phyloP scores from a whole-genome alignment of 2,329 filamentous ascomycete genomes.

The Aspergillus luchuensis region DNA sequence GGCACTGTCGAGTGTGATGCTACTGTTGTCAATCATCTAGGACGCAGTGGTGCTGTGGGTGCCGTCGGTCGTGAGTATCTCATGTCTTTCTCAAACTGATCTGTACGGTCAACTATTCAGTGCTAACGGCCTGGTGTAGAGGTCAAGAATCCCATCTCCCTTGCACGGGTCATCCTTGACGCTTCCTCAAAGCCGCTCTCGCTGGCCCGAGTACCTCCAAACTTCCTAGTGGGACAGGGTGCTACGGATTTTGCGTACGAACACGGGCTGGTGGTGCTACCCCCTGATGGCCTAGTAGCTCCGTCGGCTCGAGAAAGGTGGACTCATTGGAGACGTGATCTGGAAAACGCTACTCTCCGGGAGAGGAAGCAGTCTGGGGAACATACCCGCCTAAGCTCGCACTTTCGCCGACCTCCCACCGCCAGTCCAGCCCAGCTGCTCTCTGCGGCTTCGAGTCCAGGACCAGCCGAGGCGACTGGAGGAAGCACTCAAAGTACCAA shows the following conservation, averaged over 20 bases:
- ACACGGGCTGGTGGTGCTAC: conserved; percentile 71
- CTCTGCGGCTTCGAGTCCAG: background rate
- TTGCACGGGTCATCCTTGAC: conserved; percentile 82
- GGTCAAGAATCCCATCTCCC: conserved; percentile 86
- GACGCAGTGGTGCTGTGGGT: conserved; percentile 89
- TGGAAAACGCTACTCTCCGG: conserved; percentile 62
- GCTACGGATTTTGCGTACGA: conserved; percentile 84
- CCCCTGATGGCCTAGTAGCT: conserved; percentile 77
- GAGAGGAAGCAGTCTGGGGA: conserved; percentile 33
- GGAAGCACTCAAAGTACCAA: background rate
- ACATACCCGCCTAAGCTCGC: conserved; percentile 24
- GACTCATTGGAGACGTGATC: conserved; percentile 71
- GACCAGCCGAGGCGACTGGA: background rate
- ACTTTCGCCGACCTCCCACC: conserved; percentile 25
- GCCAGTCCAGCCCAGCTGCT: conserved; percentile 27
- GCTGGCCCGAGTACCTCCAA: conserved; percentile 85
- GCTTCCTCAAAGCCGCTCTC: conserved; percentile 75
- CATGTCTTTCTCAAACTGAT: background rate
- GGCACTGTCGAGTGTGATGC: conserved; percentile 94
- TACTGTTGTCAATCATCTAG: conserved; percentile 85
- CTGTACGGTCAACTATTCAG: background rate
- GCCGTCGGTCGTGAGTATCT: conserved; percentile 75
- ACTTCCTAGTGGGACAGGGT: conserved; percentile 82
- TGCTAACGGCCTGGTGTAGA: conserved; percentile 21
- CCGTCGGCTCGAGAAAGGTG: conserved; percentile 77